Evolutionary conservation across 345 rosid species (phyloP), one percentile per base, ranked within the genome.

Genomic region (Bruguiera parviflora): DNA sequence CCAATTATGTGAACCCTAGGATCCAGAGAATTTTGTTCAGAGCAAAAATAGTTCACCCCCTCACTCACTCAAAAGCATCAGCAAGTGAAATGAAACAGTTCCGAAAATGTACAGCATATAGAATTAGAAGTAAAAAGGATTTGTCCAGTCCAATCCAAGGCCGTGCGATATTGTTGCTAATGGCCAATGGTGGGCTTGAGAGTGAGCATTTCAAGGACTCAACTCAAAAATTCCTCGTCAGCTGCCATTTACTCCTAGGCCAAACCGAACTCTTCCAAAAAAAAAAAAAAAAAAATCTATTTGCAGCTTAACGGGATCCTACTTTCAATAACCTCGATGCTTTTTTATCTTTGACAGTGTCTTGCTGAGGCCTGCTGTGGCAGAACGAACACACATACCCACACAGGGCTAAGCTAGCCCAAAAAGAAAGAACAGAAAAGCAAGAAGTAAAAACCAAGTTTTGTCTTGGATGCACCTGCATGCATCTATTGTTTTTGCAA

Each of bases 401-500:
- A 27, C 64, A 62, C 8, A 33, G 2, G 0, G 61, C 32, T 43
- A 43, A 8, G 37, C 49, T 43, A 29, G 43, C 60, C 73, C 66
- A 70, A 67, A 77, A 67, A 31, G 69, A 70, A 33, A 78, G 78
- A 80, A 68, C 71, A 77, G 72, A 67, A 75, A 52, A 62, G 77
- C 67, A n/a, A 64, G 22, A 49, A 27, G 56, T 19, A 69, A 78
- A 78, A 66, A 59, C 68, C 64, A 68, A 65, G 60, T 71, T 43
- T 73, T 81, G 85, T 73, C 82, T 64, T 73, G 65, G 80, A 63
- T 73, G 78, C 77, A 75, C 31, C 67, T 73, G 32, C 80, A 75
- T 57, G 78, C 66, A 69, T 51, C 65, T 47, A 68, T 58, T 35
- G 58, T 64, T 43, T 47, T 71, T 69, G 37, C 10, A 7, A 46